Percentiles rank a stretch among this genome's conserved stretches.
Conservation (phyloP, 768 basidiomycete genomes). For the Scleroderma bovista region DNA sequence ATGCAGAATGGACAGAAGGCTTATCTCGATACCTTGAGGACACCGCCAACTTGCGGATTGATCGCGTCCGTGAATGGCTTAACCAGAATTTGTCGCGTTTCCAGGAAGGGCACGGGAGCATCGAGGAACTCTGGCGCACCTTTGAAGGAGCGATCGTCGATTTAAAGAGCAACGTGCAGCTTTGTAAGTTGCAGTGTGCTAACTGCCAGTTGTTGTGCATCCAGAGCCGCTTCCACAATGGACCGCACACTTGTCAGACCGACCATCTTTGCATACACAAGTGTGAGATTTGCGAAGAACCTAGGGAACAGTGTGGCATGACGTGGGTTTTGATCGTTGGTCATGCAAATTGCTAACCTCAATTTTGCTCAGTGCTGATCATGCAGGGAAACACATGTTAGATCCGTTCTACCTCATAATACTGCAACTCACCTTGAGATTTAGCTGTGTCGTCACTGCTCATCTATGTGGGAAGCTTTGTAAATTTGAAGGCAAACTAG, state of each 20-base stretch:
- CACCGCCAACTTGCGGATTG: slow-evolving; percentile 20
- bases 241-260: slow-evolving; percentile 41
- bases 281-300: slow-evolving; percentile 31
- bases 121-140: slow-evolving; percentile 35
- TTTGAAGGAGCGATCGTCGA: slow-evolving; percentile 37
- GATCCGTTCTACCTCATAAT: slow-evolving; percentile 4
- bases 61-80: slow-evolving; percentile 41
- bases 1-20: slow-evolving; percentile 33
- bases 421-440: not conserved
- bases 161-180: slow-evolving; percentile 12
- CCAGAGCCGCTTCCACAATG: slow-evolving; percentile 36
- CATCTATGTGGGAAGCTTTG: slow-evolving; percentile 34
- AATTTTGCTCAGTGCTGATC: slow-evolving; percentile 38
- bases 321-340: slow-evolving; percentile 31
- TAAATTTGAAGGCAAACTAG: slow-evolving; percentile 34
- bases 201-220: slow-evolving; percentile 43
- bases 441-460: slow-evolving; percentile 42
- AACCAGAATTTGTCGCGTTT: slow-evolving; percentile 40
- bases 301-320: not conserved
- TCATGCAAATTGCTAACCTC: not conserved
- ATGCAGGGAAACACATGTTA: slow-evolving; percentile 45
- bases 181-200: slow-evolving; percentile 42
- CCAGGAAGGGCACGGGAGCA: slow-evolving; percentile 32
- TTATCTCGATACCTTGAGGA: slow-evolving; percentile 31
- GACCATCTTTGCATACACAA: slow-evolving; percentile 35